Evolutionary conservation across 257 asterid genomes (phyloP).

Genomic region (Petunia axillaris): DNA sequence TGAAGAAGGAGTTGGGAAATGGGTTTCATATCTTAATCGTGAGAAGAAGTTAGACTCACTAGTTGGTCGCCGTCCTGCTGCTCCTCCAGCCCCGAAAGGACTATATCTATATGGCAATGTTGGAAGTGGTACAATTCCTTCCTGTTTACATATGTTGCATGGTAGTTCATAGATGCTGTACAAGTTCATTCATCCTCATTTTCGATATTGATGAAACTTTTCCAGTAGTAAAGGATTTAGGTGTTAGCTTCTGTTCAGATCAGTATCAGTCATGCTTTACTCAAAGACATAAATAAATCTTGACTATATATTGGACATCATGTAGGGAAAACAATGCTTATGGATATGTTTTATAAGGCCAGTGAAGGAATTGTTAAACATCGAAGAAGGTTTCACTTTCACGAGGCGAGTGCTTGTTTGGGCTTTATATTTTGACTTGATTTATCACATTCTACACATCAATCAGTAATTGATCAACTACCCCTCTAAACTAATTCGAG

Average conservation of each 20-base stretch:
- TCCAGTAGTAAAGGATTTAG: not conserved
- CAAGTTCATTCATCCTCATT: constrained; percentile 4
- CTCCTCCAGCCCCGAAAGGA: constrained; percentile 97
- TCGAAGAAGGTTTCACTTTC: constrained; percentile 92
- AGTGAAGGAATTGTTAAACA: constrained; percentile 88
- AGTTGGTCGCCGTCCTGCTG: constrained; percentile 77
- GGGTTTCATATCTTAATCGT: constrained; percentile 97
- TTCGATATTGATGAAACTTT: not conserved
- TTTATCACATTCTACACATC: constrained; percentile 4
- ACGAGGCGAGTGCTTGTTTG: constrained; percentile 65
- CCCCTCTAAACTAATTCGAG: not conserved
- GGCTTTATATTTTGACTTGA: constrained; percentile 17
- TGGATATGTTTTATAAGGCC: constrained; percentile 92
- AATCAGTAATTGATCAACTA: constrained; percentile 4
- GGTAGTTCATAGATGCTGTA: constrained; percentile 19
- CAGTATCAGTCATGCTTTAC: constrained; percentile 1
- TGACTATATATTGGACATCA: constrained; percentile 41
- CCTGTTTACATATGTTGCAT: constrained; percentile 29
- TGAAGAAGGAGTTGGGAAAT: constrained; percentile 95
- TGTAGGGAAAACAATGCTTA: constrained; percentile 97
- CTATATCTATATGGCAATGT: constrained; percentile 89
- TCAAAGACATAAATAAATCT: constrained; percentile 24
- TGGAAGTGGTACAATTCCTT: constrained; percentile 86
- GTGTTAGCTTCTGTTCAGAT: not conserved
- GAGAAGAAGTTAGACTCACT: constrained; percentile 78